Percentiles rank a stretch among this genome's conserved stretches.
Conservation (phyloP, 2,329 filamentous ascomycete genomes). For the Conoideocrella luteorostrata region DNA sequence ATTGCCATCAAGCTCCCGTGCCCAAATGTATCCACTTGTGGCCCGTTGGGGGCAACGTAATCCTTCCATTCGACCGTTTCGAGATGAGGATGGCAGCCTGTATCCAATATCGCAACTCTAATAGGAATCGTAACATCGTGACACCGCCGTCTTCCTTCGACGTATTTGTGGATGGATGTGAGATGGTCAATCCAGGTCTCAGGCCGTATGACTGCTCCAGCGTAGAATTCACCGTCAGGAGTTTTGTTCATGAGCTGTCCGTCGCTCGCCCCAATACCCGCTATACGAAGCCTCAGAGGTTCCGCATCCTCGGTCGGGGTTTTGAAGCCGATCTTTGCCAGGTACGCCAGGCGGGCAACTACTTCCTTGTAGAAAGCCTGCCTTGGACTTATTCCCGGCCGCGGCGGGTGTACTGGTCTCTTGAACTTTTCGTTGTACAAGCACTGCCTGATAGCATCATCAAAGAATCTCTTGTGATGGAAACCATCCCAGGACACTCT, state of each 20-base stretch:
- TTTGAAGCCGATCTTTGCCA: slow-evolving; percentile 1
- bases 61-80: too few relatives aligned
- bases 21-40: neutral
- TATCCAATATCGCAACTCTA: neutral
- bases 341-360: slow-evolving; percentile 1
- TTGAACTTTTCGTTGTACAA: too few relatives aligned
- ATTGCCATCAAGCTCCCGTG: neutral
- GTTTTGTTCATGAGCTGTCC: too few relatives aligned
- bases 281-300: too few relatives aligned
- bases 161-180: neutral
- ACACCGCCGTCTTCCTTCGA: neutral
- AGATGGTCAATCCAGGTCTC: neutral
- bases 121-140: neutral
- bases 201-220: neutral
- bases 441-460: too few relatives aligned
- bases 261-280: too few relatives aligned
- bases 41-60: neutral
- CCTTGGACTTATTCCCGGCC: too few relatives aligned
- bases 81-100: neutral
- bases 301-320: neutral
- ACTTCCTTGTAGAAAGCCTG: slow-evolving; percentile 4
- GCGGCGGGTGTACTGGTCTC: too few relatives aligned
- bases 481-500: too few relatives aligned
- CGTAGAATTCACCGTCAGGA: too few relatives aligned
- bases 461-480: too few relatives aligned